Percentiles rank a stretch among this genome's conserved stretches.
Evolutionary conservation across 768 basidiomycete species (phyloP).

Genomic region (Hypholoma fasciculare): DNA sequence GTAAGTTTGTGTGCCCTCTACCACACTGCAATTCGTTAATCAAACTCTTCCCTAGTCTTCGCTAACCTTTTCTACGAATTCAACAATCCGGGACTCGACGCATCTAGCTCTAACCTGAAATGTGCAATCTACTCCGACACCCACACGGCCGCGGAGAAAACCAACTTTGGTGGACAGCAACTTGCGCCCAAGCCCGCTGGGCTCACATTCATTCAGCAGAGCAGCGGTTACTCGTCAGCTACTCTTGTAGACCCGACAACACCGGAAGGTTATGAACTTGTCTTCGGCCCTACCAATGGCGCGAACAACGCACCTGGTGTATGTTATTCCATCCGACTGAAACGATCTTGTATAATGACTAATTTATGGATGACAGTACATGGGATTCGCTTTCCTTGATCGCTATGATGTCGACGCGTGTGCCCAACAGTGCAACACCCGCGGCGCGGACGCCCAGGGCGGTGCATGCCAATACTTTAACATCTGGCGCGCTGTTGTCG

Average conservation of each 20-base stretch:
- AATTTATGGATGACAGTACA: constrained; percentile 35
- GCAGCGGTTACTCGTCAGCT: constrained; percentile 39
- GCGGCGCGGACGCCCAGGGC: constrained; percentile 39
- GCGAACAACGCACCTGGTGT: constrained; percentile 49
- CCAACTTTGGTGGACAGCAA: constrained; percentile 44
- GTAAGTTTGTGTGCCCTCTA: constrained; percentile 26
- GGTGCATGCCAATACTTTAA: constrained; percentile 54
- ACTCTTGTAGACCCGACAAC: constrained; percentile 35
- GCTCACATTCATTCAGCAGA: constrained; percentile 43
- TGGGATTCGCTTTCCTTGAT: constrained; percentile 51
- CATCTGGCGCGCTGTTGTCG: constrained; percentile 50
- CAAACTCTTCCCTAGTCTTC: constrained; percentile 32
- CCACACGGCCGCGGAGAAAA: constrained; percentile 44
- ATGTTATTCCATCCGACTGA: constrained; percentile 12
- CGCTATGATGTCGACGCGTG: constrained; percentile 48
- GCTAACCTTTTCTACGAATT: constrained; percentile 51
- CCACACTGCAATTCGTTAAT: background rate
- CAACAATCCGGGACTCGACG: constrained; percentile 43
- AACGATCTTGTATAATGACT: background rate
- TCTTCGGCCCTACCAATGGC: constrained; percentile 45
- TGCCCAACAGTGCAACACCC: constrained; percentile 42
- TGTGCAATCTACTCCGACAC: constrained; percentile 46
- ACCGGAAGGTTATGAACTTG: constrained; percentile 45
- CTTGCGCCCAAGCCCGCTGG: constrained; percentile 32
- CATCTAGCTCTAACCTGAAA: constrained; percentile 45